A percentile compares a stretch with the other conserved stretches of the same genome.
These are phyloP conservation scores for Ogataea naganishii DNA, from an alignment of 805 yeast genomes.

Conservation along the genomic window DNA sequence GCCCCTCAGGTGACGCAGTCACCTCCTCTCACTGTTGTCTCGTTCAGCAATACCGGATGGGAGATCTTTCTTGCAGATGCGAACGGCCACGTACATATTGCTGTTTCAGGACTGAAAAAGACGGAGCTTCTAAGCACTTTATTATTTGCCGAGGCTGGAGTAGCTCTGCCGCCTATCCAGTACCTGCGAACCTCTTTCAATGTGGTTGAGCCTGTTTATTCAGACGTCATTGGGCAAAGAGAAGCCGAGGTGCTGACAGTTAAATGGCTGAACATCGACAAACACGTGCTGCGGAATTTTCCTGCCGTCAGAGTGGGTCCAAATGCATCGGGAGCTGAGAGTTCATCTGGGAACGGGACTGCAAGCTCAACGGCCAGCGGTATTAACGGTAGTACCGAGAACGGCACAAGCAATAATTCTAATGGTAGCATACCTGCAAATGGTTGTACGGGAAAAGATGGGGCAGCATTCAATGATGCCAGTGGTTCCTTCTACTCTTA, in stretches of 20 bases:
- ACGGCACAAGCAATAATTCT: conserved; percentile 5
- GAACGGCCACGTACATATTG: conserved; percentile 54
- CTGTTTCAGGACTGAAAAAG: conserved; percentile 40
- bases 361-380: no score
- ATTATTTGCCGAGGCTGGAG: conserved; percentile 23
- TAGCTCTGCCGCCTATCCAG: conserved; percentile 29
- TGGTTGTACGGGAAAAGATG: conserved; percentile 27
- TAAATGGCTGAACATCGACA: conserved; percentile 71
- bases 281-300: conserved; percentile 49
- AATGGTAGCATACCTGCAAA: conserved; percentile 15
- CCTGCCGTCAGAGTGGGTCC: conserved; percentile 40
- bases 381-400: no score
- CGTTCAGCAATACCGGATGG: conserved; percentile 74
- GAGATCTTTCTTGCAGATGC: conserved; percentile 77
- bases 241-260: conserved; percentile 35
- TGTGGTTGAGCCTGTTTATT: conserved; percentile 37
- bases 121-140: conserved; percentile 12
- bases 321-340: no score
- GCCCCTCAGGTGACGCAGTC: conserved; percentile 7
- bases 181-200: conserved; percentile 27
- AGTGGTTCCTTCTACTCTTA: conserved; percentile 35
- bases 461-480: conserved; percentile 26
- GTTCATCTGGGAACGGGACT: no score
- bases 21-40: conserved; percentile 28
- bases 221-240: conserved; percentile 23